Conservation (phyloP, 2,329 filamentous ascomycete species). For the Penicillium sp. region DNA sequence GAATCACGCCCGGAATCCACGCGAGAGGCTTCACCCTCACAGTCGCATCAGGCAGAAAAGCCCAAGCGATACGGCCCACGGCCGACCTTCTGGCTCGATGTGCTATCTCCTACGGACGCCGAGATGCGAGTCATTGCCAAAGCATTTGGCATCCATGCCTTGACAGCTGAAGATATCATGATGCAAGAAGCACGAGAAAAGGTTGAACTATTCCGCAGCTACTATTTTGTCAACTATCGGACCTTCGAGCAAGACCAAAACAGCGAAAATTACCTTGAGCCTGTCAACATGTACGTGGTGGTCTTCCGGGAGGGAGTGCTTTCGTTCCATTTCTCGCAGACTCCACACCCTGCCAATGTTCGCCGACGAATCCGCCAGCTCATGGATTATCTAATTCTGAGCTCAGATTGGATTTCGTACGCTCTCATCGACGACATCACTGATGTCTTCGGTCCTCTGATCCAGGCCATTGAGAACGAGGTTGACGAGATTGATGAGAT, state of each 20-base stretch:
- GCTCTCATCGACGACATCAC: conserved; percentile 98
- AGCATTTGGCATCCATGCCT: conserved; percentile 88
- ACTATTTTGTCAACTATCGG: conserved; percentile 98
- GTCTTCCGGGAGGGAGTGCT: conserved; percentile 94
- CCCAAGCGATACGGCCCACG: conserved; percentile 64
- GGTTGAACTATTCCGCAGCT: conserved; percentile 92
- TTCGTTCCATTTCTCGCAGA: conserved; percentile 95
- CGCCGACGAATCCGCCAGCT: conserved; percentile 87
- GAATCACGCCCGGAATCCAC: conserved; percentile 30
- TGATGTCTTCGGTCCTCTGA: conserved; percentile 87
- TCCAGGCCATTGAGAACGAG: conserved; percentile 88
- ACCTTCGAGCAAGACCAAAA: conserved; percentile 93
- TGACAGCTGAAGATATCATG: conserved; percentile 95
- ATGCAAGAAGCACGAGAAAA: conserved; percentile 97
- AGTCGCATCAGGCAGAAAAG: conserved; percentile 17
- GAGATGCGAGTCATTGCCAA: conserved; percentile 95
- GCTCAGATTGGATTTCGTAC: conserved; percentile 97
- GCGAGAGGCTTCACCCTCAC: conserved; percentile 21
- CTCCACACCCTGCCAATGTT: conserved; percentile 92
- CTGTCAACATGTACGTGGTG: conserved; percentile 94
- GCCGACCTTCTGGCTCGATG: conserved; percentile 94
- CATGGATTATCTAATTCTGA: conserved; percentile 86
- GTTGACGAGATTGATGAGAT: conserved; percentile 95
- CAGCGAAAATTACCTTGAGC: conserved; percentile 85
- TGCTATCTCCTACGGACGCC: conserved; percentile 80